Percentiles rank a stretch among this genome's conserved stretches.
phyloP scores from a whole-genome alignment of 2,329 filamentous ascomycete genomes.

The Aspergillus sp. region DNA sequence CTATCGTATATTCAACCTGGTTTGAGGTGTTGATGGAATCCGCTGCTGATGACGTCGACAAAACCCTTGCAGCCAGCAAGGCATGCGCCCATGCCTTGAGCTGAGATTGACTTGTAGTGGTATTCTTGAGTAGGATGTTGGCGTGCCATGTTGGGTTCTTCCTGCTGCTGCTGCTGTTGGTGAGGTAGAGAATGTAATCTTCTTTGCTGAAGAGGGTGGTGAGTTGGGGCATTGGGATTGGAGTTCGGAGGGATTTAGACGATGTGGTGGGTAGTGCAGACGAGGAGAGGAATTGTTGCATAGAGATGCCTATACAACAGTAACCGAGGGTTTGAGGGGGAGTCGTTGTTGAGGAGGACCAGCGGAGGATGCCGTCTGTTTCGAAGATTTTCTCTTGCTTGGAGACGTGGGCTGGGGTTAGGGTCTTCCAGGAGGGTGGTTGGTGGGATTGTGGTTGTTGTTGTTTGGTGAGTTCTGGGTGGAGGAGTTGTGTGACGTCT shows the following conservation, averaged over 20 bases:
- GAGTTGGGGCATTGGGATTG: slow-evolving; percentile 51
- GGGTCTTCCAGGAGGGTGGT: slow-evolving; percentile 18
- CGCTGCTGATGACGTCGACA: slow-evolving; percentile 6
- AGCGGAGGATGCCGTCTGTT: slow-evolving; percentile 66
- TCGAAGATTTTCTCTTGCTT: slow-evolving; percentile 60
- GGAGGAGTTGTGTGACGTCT: slow-evolving; percentile 18
- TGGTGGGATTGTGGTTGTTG: neutral
- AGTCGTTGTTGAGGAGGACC: slow-evolving; percentile 34
- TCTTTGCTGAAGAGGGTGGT: slow-evolving; percentile 53
- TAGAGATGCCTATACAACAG: slow-evolving; percentile 56
- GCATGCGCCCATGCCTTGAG: slow-evolving; percentile 66
- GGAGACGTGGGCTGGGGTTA: slow-evolving; percentile 68
- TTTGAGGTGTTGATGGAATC: neutral
- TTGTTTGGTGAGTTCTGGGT: neutral
- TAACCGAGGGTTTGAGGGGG: slow-evolving; percentile 45
- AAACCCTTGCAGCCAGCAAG: slow-evolving; percentile 48
- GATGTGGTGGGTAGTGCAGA: slow-evolving; percentile 12
- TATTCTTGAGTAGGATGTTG: slow-evolving; percentile 66
- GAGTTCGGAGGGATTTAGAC: slow-evolving; percentile 29
- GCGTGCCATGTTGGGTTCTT: slow-evolving; percentile 36
- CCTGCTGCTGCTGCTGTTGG: slow-evolving; percentile 2
- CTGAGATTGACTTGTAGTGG: slow-evolving; percentile 52
- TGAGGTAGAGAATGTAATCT: slow-evolving; percentile 64
- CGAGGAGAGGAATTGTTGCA: slow-evolving; percentile 37
- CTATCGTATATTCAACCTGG: slow-evolving; percentile 17